Base-by-base conservation (phyloP, 2,329 filamentous ascomycete genomes). In the Colletotrichum lindemuthianum region DNA sequence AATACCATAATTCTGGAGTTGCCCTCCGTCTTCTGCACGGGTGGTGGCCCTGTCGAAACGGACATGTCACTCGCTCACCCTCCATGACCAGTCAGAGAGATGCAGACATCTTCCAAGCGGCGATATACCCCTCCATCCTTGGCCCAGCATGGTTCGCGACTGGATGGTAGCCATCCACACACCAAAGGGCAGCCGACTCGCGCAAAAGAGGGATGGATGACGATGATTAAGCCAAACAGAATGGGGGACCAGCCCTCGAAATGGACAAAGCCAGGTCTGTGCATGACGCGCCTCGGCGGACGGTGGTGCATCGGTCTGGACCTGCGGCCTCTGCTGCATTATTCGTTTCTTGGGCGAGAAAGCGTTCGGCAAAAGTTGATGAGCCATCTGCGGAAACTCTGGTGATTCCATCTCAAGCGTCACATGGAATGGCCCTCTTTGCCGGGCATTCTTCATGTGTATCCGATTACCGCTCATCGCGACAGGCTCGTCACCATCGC, bases 1-100 rank as follows among this genome's bases (percentile, higher is more conserved):
- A 51, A 53, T 60, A 54, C 57, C 57, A 45, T 4, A 24, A 64
- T 39, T 50, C 60, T 53, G 39, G 50, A 43, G 39, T 8, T 49
- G 49, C 33, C 39, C 13, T 55, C 40, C 44, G 56, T 44, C 16
- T 55, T 43, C 54, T 43, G 37, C 43, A 54, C 41, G 37, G 56
- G 49, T 32, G 50, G 49, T 60, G 57, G 60, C 60, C 50, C 47
- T 64, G 57, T 61, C 57, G 61, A 65, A 65, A 61, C 61, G 36
- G 40, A 47, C 48, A 45, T 63, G 55, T 50, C 57, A 60, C 58
- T 56, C 57, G 47, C 57, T 39, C 61, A 51, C 44, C 44, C 51
- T 41, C 48, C 61, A 52, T 65, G 57, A 32, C 48, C 58, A 51
- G 61, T 61, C 44, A 61, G 57, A 24, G 24, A 61, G 51, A 56